phyloP scores from a whole-genome alignment of 192 early-diverging fungal genomes.

The Podochytrium sp. region DNA sequence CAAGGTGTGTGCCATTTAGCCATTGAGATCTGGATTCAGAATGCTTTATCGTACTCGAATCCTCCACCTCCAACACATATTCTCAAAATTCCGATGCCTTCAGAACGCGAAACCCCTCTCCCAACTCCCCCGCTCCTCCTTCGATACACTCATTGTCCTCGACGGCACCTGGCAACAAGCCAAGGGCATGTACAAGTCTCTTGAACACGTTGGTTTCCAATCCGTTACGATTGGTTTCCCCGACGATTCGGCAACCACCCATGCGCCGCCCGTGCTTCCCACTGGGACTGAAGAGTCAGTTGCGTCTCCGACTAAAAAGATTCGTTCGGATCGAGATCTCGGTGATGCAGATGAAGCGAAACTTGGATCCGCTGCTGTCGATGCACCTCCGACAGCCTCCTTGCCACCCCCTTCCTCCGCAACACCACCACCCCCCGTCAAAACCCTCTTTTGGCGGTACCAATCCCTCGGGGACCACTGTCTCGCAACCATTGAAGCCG shows the following conservation, averaged over 20 bases:
- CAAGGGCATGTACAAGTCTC: conserved; percentile 39
- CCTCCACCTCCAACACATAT: too few relatives aligned
- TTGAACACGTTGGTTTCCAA: conserved; percentile 54
- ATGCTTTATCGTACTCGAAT: too few relatives aligned
- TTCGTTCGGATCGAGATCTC: too few relatives aligned
- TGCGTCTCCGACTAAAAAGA: too few relatives aligned
- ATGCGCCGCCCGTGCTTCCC: too few relatives aligned
- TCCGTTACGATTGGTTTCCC: conserved; percentile 45
- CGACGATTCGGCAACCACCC: not conserved
- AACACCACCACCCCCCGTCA: conserved; percentile 2
- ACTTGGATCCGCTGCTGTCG: not conserved
- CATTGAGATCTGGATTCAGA: too few relatives aligned
- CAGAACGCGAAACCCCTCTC: conserved; percentile 69
- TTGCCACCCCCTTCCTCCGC: not conserved
- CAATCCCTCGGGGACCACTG: conserved; percentile 75
- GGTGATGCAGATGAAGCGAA: not conserved
- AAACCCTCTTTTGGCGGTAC: conserved; percentile 91
- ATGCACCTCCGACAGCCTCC: not conserved
- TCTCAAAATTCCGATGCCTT: not conserved
- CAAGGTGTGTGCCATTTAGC: conserved; percentile 52
- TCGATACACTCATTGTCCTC: conserved; percentile 83
- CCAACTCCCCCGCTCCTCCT: conserved; percentile 66
- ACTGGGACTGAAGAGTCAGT: not conserved
- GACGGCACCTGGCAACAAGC: conserved; percentile 98
- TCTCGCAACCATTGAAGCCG: conserved; percentile 94